Base-by-base conservation (phyloP, 345 rosid species). In the Passiflora organensis region DNA sequence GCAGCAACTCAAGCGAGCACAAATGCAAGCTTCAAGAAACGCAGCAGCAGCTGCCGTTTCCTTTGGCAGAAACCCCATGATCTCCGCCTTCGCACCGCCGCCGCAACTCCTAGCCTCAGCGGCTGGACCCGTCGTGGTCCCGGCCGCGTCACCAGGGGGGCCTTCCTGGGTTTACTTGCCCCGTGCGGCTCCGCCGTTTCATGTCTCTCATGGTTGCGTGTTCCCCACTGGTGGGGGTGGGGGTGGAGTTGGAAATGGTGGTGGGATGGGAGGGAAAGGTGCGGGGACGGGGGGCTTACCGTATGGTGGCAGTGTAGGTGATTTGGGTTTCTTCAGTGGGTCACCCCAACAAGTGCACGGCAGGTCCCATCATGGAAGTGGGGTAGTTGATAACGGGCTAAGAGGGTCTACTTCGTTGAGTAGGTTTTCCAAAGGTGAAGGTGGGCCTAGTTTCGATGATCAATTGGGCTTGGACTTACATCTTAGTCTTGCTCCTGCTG, bases 141-240 rank as follows among this genome's bases (percentile, higher is more conserved):
- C 82, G 13, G 53, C 70, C 3, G 64, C 57, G 2, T 22, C 70
- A 51, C n/a, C 43, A 1, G 69, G 70, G 19, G 59, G 68, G 36
- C 73, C 82, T 32, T 79, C 95, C 8, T 91, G 94, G 96, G 84
- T 91, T 50, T 91, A 88, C 78, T 55, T 91, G n/a, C 93, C 90
- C 6, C 81, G 98, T 5, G 62, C 79, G 0, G 72, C 89, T 0
- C 73, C 90, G 10, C 85, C 86, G 45, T 80, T 91, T 45, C 84
- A 84, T 36, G 94, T 91, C 46, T 88, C 98, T 0, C 98, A 91
- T 50, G 73, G 73, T 32, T 32, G 64, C 10, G 56, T 63, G 16
- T 69, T 69, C 15, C 53, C 63, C 13, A 36, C 42, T 28, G 17
- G 48, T 0, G 64, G 55, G 13, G 43, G n/a, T 20, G 58, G 72